Percentiles rank a stretch among this genome's conserved stretches.
Evolutionary conservation across 257 asterid species (phyloP).

Genomic region (Solanum appendiculatum): DNA sequence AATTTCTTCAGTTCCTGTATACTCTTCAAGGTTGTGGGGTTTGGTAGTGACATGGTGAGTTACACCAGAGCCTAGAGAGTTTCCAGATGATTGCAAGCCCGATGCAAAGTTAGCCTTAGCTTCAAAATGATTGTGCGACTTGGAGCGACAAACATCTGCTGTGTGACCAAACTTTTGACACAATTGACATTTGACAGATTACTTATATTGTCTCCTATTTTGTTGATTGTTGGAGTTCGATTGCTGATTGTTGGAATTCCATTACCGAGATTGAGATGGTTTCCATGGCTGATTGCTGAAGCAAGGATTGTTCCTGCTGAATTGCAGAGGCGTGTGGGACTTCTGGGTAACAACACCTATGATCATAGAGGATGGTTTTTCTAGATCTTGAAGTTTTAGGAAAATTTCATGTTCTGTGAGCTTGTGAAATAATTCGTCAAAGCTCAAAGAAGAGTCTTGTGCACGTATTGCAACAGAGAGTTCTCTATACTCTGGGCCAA

Average conservation of each 20-base stretch:
- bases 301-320: background rate
- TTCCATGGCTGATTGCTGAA: background rate
- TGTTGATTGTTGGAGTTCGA: background rate
- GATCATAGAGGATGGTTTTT: background rate
- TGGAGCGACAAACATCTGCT: background rate
- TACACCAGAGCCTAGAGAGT: background rate
- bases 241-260: background rate
- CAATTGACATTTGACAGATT: background rate
- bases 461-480: background rate
- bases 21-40: background rate
- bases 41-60: background rate
- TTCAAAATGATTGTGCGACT: background rate
- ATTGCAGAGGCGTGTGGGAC: background rate
- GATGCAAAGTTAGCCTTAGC: background rate
- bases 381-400: background rate
- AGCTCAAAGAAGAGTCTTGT: background rate
- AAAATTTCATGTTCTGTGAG: background rate
- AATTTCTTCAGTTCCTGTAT: background rate
- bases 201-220: background rate
- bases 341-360: background rate
- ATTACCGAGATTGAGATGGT: background rate
- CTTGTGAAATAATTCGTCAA: background rate
- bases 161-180: background rate
- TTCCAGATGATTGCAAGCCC: background rate
- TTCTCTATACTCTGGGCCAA: background rate